Conservation (phyloP, 1,284 basidiomycete species). For the Cutaneotrichosporon arboriforme region DNA sequence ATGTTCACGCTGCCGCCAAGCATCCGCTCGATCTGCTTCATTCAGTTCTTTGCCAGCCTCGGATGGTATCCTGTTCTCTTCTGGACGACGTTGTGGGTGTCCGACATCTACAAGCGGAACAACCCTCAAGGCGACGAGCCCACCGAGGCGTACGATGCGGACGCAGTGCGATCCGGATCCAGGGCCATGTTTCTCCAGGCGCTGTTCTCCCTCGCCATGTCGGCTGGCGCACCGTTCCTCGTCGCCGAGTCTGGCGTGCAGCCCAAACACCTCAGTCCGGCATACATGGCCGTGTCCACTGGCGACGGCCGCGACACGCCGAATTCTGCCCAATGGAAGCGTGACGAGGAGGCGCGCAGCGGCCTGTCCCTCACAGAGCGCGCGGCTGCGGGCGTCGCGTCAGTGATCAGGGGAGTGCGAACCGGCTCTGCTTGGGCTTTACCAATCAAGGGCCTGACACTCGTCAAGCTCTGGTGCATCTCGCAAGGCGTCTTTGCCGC, state of each 20-base stretch:
- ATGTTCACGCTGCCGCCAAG: constrained; percentile 63
- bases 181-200: constrained; percentile 75
- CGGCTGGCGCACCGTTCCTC: constrained; percentile 67
- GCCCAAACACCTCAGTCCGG: neutral
- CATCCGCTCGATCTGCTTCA: constrained; percentile 70
- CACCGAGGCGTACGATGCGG: constrained; percentile 50
- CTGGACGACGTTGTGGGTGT: constrained; percentile 79
- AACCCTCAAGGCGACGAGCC: constrained; percentile 27
- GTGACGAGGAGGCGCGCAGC: constrained; percentile 3
- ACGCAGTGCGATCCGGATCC: constrained; percentile 75
- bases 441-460: constrained; percentile 42
- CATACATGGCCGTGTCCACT: neutral
- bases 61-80: constrained; percentile 87
- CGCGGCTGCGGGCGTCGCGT: constrained; percentile 7
- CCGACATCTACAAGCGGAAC: constrained; percentile 68
- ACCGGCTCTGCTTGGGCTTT: constrained; percentile 25
- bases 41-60: constrained; percentile 71
- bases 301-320: neutral
- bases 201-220: constrained; percentile 63
- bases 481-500: constrained; percentile 44
- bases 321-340: constrained; percentile 21
- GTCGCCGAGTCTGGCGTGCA: constrained; percentile 50
- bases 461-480: constrained; percentile 41
- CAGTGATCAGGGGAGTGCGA: constrained; percentile 17
- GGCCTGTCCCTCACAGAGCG: constrained; percentile 7